A percentile compares a stretch with the other conserved stretches of the same genome.
phyloP scores from a whole-genome alignment of 371 early-diverging fungal species.

The Actinomortierella wolfii region DNA sequence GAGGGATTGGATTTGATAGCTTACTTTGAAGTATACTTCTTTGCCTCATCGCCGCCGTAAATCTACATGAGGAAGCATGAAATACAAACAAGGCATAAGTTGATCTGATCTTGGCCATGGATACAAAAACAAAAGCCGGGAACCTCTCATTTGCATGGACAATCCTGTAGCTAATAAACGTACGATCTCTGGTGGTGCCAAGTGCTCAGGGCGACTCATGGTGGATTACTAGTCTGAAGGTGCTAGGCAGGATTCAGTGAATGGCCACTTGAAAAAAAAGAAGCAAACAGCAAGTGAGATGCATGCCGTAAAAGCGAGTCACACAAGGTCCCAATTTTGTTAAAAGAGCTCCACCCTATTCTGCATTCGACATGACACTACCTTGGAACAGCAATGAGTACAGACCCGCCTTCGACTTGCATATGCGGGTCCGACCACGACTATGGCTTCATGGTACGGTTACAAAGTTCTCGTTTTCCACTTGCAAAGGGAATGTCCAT shows the following conservation, averaged over 20 bases:
- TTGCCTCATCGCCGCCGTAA: slow-evolving; percentile 90
- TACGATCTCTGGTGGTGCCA: slow-evolving; percentile 96
- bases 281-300: too few relatives aligned
- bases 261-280: too few relatives aligned
- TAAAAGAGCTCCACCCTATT: too few relatives aligned
- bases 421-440: slow-evolving; percentile 27
- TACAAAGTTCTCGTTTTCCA: too few relatives aligned
- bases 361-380: too few relatives aligned
- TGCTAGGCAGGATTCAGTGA: too few relatives aligned
- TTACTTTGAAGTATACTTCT: slow-evolving; percentile 94
- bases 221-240: not conserved
- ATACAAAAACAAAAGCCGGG: not conserved
- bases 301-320: too few relatives aligned
- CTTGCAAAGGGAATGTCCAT: too few relatives aligned
- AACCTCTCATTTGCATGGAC: not conserved
- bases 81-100: slow-evolving; percentile 2
- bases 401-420: slow-evolving; percentile 9
- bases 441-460: slow-evolving; percentile 27
- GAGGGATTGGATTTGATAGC: slow-evolving; percentile 9
- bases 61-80: slow-evolving; percentile 52
- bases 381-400: slow-evolving; percentile 20
- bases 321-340: too few relatives aligned
- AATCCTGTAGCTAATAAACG: slow-evolving; percentile 10
- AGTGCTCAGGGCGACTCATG: slow-evolving; percentile 95
- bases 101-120: slow-evolving; percentile 24